Conservation (phyloP, 306 rosid species). For the Styphnolobium japonicum region DNA sequence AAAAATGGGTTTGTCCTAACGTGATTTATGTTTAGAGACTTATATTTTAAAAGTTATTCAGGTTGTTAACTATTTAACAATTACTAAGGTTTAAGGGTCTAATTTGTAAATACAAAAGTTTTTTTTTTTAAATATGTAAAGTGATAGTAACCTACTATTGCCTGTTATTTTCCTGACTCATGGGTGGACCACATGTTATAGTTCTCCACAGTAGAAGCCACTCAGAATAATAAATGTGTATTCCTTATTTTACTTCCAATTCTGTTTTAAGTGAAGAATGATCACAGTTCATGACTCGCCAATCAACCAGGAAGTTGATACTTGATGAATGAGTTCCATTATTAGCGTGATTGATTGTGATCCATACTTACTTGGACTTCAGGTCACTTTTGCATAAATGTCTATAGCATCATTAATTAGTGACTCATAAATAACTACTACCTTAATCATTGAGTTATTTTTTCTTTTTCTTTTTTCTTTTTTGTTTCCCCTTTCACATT, state of each 20-base stretch:
- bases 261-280: background rate
- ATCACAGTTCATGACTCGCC: background rate
- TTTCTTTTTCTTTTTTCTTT: background rate
- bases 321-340: slow-evolving; percentile 1
- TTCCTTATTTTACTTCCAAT: background rate
- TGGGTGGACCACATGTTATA: too few relatives aligned
- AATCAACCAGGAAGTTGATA: background rate
- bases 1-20: too few relatives aligned
- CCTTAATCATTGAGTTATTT: background rate
- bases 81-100: too few relatives aligned
- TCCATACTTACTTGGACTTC: background rate
- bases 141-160: too few relatives aligned
- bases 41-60: too few relatives aligned
- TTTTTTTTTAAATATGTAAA: too few relatives aligned
- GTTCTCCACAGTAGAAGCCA: too few relatives aligned
- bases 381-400: slow-evolving; percentile 10
- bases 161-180: too few relatives aligned
- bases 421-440: background rate
- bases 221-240: background rate
- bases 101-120: too few relatives aligned
- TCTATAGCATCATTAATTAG: background rate
- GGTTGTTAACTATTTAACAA: too few relatives aligned
- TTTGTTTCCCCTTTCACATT: background rate
- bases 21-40: too few relatives aligned
- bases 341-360: slow-evolving; percentile 7